Base-by-base conservation (phyloP, 768 basidiomycete genomes). In the Calocybe gangraenosa region DNA sequence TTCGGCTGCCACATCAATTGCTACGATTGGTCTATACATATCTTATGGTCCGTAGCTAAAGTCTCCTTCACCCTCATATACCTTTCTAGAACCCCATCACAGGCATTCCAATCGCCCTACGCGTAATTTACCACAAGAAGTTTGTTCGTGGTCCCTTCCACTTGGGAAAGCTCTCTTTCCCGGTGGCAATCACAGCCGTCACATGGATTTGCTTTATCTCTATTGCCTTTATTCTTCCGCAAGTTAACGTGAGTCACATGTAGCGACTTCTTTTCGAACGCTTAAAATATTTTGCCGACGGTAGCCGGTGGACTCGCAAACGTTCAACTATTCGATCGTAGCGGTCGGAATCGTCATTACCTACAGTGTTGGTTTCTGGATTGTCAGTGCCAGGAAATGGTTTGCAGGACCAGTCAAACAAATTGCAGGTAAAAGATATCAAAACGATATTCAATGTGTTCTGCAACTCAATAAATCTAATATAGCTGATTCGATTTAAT, bases 11-110 rank as follows among this genome's bases (percentile, higher is more conserved):
- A 78, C 76, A 0, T 74, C 73, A 2, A 85, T 86, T 40, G 82
- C 84, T 0, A 86, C 85, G 0, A 87, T 87, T 44, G 87, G 86
- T 0, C 65, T 87, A 9, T 88, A 88, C 55, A 83, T 84, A 23
- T 85, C 82, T 0, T 91, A 88, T 56, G 83, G 81, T 75, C 46
- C 21, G 67, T 53, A 17, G 8, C 10, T 31, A n/a, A 23, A 11
- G 2, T 3, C 7, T 7, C 10, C 10, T 19, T 35, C 6, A 37
- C 36, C 20, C 9, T n/a, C 19, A 17, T n/a, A 36, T 9, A 46
- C 31, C 21, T 20, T 15, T 15, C 18, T 37, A 25, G 9, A 10
- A 19, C 25, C 11, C 18, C 34, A 22, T 14, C 40, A 10, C 49
- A 80, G 82, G 69, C 13, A 80, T 88, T 15, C 87, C 87, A 0